phyloP scores from a whole-genome alignment of 352 stramenopile species.

The Globisporangium solare region DNA sequence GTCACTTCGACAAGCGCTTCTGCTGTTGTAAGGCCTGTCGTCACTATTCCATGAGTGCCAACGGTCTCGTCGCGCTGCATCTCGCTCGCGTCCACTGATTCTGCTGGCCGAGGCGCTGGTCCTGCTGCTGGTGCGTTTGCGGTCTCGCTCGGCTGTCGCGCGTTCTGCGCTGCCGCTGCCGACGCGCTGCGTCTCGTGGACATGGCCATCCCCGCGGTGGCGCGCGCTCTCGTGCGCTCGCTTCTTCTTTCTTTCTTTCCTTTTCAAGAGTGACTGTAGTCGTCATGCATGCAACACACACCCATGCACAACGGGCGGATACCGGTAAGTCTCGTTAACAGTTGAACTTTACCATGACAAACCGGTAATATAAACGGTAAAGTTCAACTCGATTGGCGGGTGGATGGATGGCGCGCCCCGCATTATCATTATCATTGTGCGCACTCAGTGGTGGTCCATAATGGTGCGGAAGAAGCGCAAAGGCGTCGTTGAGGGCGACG shows the following conservation, averaged over 20 bases:
- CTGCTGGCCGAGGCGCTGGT: neutral
- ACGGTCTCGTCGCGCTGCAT: neutral
- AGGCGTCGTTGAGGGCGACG: conserved; percentile 51
- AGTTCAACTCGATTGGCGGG: neutral
- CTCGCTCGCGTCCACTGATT: neutral
- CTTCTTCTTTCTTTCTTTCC: neutral
- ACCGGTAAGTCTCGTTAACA: no score
- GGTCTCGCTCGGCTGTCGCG: neutral
- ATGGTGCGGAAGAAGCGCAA: conserved; percentile 86
- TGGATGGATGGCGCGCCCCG: no score
- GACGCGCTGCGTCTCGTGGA: conserved; percentile 8
- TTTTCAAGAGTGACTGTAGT: neutral
- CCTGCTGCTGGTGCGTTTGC: neutral
- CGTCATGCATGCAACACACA: no score
- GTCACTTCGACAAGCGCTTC: no score
- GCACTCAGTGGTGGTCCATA: no score
- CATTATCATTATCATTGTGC: neutral
- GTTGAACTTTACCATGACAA: no score
- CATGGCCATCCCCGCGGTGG: conserved; percentile 1
- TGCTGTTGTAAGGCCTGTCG: neutral
- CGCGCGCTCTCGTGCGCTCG: neutral
- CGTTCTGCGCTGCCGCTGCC: neutral
- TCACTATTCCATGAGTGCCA: neutral
- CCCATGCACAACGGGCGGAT: no score
- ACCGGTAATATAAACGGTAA: no score